Base-by-base conservation (phyloP, 1,284 basidiomycete species). In the Phlebopus sp. region DNA sequence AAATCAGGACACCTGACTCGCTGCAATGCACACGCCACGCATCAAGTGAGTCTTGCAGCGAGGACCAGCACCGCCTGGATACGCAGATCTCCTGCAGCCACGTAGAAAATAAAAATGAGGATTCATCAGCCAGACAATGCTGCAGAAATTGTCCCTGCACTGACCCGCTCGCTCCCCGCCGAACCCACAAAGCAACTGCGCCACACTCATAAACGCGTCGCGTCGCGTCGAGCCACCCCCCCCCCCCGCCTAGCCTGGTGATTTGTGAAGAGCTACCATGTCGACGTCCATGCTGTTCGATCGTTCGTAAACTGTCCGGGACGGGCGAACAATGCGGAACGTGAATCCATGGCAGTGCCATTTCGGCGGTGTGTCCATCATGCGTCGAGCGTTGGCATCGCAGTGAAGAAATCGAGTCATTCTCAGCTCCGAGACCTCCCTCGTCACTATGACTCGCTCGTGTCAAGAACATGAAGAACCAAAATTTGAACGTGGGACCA, bases 1-100 rank as follows among this genome's bases (percentile, higher is more conserved):
- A 15, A 21, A 46, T 63, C 50, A 54, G 58, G 66, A 49, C 62
- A 38, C 5, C 6, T 64, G 53, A 64, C 61, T 62, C 51, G 48
- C 47, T 19, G 17, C 15, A 29, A 45, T 37, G 23, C 45, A 39
- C 45, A 40, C 29, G 31, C 37, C 45, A 46, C 37, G 18, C 19
- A 17, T 23, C 30, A 44, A 25, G 31, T 18, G 14, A 43, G 42
- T 17, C 5, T 8, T 5, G 19, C 15, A 14, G 32, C 13, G n/a
- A n/a, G n/a, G n/a, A n/a, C n/a, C n/a, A n/a, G n/a, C n/a, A n/a
- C n/a, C n/a, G n/a, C n/a, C n/a, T n/a, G n/a, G n/a, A 3, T 11
- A 38, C 37, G 19, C 18, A 27, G 37, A 38, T 38, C 19, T 37
- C 19, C 37, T 13, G 10, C 37, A 37, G 19, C 18, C 37, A 17